These are phyloP conservation scores for Cercospora zeina DNA, from an alignment of 2,329 filamentous ascomycete genomes.

Conservation along the genomic window DNA sequence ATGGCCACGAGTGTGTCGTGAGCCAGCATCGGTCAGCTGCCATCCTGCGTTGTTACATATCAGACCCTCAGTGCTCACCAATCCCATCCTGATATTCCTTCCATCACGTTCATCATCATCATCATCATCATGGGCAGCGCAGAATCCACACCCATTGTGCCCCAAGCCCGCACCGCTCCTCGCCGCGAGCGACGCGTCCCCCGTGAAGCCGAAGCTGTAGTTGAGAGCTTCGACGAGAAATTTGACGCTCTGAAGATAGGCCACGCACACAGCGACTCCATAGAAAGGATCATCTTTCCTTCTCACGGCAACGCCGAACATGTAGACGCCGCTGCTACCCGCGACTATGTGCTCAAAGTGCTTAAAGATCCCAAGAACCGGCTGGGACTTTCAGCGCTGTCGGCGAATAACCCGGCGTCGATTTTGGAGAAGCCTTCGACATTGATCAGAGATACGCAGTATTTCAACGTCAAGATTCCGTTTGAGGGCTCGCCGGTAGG, in stretches of 20 bases:
- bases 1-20: neutral
- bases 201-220: constrained; percentile 25
- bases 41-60: neutral
- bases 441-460: constrained; percentile 68
- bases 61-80: neutral
- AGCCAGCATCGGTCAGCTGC: neutral
- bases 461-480: constrained; percentile 81
- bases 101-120: constrained; percentile 21
- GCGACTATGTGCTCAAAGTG: constrained; percentile 38
- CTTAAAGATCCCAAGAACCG: constrained; percentile 55
- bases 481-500: constrained; percentile 68
- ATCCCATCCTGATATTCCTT: neutral
- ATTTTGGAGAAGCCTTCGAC: constrained; percentile 66
- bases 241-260: constrained; percentile 40
- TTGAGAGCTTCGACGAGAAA: constrained; percentile 38
- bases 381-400: constrained; percentile 73
- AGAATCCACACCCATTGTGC: constrained; percentile 28
- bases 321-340: constrained; percentile 36
- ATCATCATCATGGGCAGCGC: constrained; percentile 32
- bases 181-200: constrained; percentile 25
- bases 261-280: constrained; percentile 22
- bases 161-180: constrained; percentile 19
- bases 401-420: constrained; percentile 63
- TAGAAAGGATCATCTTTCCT: constrained; percentile 27
- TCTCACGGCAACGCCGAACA: constrained; percentile 30